These are phyloP conservation scores for Fusarium chuoi DNA, from an alignment of 2,329 filamentous ascomycete genomes.

Conservation along the genomic window DNA sequence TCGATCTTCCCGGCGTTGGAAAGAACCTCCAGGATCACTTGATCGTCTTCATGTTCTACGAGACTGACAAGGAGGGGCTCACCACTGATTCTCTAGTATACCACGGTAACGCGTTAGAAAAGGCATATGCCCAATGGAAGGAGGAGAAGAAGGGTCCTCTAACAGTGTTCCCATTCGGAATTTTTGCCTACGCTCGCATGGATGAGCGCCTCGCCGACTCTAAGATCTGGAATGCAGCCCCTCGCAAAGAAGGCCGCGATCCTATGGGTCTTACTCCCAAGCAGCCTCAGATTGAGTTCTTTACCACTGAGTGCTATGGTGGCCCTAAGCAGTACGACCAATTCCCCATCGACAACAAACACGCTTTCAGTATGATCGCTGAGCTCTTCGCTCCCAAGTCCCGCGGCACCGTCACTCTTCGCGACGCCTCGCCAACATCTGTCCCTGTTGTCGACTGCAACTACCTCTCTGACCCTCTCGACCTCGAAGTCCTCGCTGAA, in stretches of 20 bases:
- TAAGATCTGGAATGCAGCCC: constrained; percentile 63
- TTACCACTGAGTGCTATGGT: constrained; percentile 70
- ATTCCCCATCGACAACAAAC: constrained; percentile 62
- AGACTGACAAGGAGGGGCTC: constrained; percentile 61
- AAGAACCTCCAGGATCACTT: constrained; percentile 62
- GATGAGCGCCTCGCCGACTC: constrained; percentile 67
- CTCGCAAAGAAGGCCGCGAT: constrained; percentile 62
- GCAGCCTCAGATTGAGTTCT: constrained; percentile 72
- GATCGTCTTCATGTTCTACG: constrained; percentile 70
- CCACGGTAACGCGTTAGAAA: constrained; percentile 61
- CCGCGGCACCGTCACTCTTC: constrained; percentile 64
- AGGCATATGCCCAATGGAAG: constrained; percentile 65
- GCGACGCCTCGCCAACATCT: constrained; percentile 57
- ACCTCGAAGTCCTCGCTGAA: constrained; percentile 68
- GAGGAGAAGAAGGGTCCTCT: constrained; percentile 67
- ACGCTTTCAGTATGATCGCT: constrained; percentile 67
- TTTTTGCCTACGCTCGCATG: constrained; percentile 70
- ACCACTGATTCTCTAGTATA: constrained; percentile 66
- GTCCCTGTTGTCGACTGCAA: constrained; percentile 68
- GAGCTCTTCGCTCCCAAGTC: constrained; percentile 68
- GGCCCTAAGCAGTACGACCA: constrained; percentile 67
- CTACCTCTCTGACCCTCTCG: constrained; percentile 67
- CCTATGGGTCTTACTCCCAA: constrained; percentile 67
- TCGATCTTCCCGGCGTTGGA: constrained; percentile 60
- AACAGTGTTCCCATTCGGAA: constrained; percentile 71